Evolutionary conservation across 805 yeast genomes (phyloP), one percentile per base, ranked within the genome.

Genomic region (Ogataea neopini): DNA sequence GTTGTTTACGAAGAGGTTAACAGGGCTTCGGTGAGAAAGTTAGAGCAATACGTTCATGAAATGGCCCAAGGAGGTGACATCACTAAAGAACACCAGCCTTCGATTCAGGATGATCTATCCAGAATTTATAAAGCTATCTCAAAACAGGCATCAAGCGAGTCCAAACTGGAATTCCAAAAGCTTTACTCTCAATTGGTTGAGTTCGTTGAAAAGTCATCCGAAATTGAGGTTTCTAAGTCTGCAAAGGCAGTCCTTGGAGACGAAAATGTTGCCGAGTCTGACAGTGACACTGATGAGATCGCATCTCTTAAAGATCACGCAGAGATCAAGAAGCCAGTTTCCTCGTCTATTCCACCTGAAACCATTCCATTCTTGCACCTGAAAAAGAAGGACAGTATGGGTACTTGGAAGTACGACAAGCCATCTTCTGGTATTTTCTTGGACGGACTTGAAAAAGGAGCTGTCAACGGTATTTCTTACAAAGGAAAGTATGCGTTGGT

Each of bases 61-160:
- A 91, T 94, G 97, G 96, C 98, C 45, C 84, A 81, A 63, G 99
- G 99, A 72, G 91, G 96, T 60, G 83, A 82, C 56, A 71, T 88
- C 63, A 88, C 97, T 50, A 82, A 76, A 59, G 74, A 72, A 50
- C 67, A 71, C 39, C 85, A 87, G 63, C 88, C 92, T 59, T 76
- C 92, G 29, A 83, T 88, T 62, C 84, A 87, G 67, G 92, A 89
- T 66, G 96, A 90, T 69, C 77, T 89, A 66, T 79, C 89, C 35
- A 80, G 83, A 62, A 86, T 89, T 56, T 89, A 90, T 76, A 81
- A 83, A 61, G 89, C 92, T 48, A 80, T 90, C 53, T 77, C 86
- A 52, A 83, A 83, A 58, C 92, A 86, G 70, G 84, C 88, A 41
- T 77, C 87, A 8, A 74, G 80, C 40, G 79, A 78, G 60, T 82